Evolutionary conservation across 805 yeast species (phyloP), one percentile per base, ranked within the genome.

Genomic region (Diddensiella transvaalensis): DNA sequence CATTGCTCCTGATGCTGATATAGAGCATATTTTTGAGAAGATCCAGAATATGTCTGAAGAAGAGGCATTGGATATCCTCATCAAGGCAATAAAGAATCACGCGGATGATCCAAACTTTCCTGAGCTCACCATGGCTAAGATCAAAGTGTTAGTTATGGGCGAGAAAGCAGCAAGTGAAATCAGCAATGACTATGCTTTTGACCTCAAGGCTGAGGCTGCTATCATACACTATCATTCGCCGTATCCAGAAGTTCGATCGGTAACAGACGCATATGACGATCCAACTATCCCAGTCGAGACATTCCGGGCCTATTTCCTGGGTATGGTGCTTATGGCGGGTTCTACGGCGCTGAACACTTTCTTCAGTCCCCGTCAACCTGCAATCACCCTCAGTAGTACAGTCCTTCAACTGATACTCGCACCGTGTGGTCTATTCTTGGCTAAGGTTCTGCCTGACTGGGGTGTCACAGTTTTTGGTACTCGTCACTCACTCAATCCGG

Each of bases 371-470:
- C 78, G 83, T 57, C 65, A 71, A 51, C 87, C 88, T 3, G 59
- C 75, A 3, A 71, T 82, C 48, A 60, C 72, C 26, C 64, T 82
- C 47, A 69, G 76, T 23, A 66, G 79, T 18, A 70, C 74, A 38
- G 83, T 80, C 42, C 72, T 82, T 29, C 81, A 83, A 53, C 70
- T 83, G 49, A 66, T 83, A 56, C 72, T 84, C 3, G 80, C 73
- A 62, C 86, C 87, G 3, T 54, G 77, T 26, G 90, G 89, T 46
- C 64, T 66, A 43, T 53, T 72, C 1, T 66, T 72, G 63, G 74
- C 71, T 39, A 60, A 55, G 38, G 49, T 68, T 40, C 49, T 78
- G 22, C 83, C 85, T 21, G 74, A 73, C 50, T 69, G 68, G 66
- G 70, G 74, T 3, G 59, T 76, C 56, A 68, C 61, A 4, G 29